A percentile compares a stretch with the other conserved stretches of the same genome.
Evolutionary conservation across 805 yeast genomes (phyloP).

Genomic region (Myxozyma geophila): DNA sequence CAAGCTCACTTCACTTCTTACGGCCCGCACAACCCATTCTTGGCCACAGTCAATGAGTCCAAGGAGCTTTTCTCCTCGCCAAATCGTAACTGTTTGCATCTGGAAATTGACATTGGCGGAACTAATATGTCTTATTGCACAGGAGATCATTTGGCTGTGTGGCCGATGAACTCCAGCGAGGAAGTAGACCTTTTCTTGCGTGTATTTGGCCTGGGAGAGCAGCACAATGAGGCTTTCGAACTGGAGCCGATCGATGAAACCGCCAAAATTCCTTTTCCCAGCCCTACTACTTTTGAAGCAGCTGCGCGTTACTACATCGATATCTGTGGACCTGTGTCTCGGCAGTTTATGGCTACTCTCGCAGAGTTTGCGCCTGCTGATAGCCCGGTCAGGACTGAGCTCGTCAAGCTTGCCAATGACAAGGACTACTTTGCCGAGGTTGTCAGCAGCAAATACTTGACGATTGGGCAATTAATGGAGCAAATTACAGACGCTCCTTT

Average conservation of each 20-base stretch:
- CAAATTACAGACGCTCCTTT: slow-evolving; percentile 63
- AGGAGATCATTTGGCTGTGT: slow-evolving; percentile 92
- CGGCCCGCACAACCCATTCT: slow-evolving; percentile 76
- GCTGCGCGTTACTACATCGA: slow-evolving; percentile 83
- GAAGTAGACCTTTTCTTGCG: slow-evolving; percentile 65
- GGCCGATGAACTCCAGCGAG: slow-evolving; percentile 87
- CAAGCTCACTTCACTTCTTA: slow-evolving; percentile 59
- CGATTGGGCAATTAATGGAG: slow-evolving; percentile 76
- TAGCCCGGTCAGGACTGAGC: slow-evolving; percentile 53
- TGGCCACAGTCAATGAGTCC: slow-evolving; percentile 65
- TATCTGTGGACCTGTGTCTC: slow-evolving; percentile 88
- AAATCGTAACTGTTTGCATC: slow-evolving; percentile 82
- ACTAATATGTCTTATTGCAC: slow-evolving; percentile 82
- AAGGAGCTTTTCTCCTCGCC: slow-evolving; percentile 68
- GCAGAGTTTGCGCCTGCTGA: slow-evolving; percentile 79
- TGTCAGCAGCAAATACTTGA: slow-evolving; percentile 63
- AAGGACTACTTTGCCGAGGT: slow-evolving; percentile 68
- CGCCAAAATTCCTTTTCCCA: slow-evolving; percentile 49
- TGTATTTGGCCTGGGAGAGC: slow-evolving; percentile 63
- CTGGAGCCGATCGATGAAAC: slow-evolving; percentile 67
- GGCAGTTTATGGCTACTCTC: slow-evolving; percentile 75
- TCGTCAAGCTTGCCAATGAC: slow-evolving; percentile 61
- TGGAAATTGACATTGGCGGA: slow-evolving; percentile 79
- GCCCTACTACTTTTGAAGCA: slow-evolving; percentile 82
- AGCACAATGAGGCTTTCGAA: slow-evolving; percentile 59